These are phyloP conservation scores for Ceriops tagal DNA, from an alignment of 345 rosid species.

Conservation along the genomic window DNA sequence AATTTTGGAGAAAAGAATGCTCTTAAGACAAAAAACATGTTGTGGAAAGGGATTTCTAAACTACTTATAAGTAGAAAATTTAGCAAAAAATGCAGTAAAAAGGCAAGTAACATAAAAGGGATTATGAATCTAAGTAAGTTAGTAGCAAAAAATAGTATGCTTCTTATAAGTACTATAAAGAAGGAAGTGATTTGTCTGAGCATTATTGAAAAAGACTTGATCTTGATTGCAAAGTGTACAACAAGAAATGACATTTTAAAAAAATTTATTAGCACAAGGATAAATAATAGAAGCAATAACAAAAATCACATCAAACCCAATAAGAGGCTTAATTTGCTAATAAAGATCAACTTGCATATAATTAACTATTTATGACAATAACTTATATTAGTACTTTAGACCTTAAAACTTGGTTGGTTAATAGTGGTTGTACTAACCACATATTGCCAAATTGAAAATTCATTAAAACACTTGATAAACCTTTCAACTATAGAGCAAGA, in stretches of 20 bases:
- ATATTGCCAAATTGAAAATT: neutral
- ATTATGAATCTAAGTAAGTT: neutral
- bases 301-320: too few relatives aligned
- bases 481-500: neutral
- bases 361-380: neutral
- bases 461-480: neutral
- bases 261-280: fast-evolving
- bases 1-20: too few relatives aligned
- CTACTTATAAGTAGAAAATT: too few relatives aligned
- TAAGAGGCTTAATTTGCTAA: too few relatives aligned
- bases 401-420: neutral
- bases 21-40: too few relatives aligned
- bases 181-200: neutral
- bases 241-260: neutral
- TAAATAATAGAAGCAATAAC: neutral
- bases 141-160: neutral
- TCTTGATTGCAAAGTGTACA: neutral
- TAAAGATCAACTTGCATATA: neutral
- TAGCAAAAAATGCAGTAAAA: too few relatives aligned
- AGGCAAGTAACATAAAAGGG: neutral
- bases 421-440: neutral
- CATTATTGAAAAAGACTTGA: fast-evolving
- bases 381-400: neutral
- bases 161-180: neutral
- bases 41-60: too few relatives aligned